phyloP scores from a whole-genome alignment of 2,329 filamentous ascomycete genomes.

The Rhinocladiella similis region DNA sequence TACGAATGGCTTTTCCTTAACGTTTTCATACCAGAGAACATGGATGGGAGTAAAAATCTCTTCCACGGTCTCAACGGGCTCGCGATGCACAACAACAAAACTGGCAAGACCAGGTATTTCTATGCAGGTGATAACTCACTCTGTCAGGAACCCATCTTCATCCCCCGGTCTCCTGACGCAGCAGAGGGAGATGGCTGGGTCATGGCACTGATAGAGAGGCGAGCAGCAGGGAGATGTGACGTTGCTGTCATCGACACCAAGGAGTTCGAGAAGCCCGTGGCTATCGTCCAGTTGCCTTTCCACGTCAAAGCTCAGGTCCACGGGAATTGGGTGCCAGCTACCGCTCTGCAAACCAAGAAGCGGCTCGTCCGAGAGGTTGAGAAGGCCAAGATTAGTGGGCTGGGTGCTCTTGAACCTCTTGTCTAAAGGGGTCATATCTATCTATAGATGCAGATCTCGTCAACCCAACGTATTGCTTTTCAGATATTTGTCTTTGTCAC shows the following conservation, averaged over 20 bases:
- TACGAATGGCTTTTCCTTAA: slow-evolving; percentile 9
- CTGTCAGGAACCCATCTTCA: slow-evolving; percentile 13
- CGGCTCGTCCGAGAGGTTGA: background rate
- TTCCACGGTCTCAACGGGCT: slow-evolving; percentile 12
- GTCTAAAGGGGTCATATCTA: too few species aligned
- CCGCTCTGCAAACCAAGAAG: background rate
- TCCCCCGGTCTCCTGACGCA: slow-evolving; percentile 2
- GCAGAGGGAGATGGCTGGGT: slow-evolving; percentile 16
- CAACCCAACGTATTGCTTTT: too few species aligned
- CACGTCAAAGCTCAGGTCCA: slow-evolving; percentile 34
- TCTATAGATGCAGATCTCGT: too few species aligned
- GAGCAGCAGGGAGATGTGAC: background rate
- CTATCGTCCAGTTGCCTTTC: slow-evolving; percentile 43
- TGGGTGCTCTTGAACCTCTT: background rate
- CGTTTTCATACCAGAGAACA: slow-evolving; percentile 5
- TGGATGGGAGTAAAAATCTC: background rate
- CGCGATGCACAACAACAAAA: slow-evolving; percentile 10
- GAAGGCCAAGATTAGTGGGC: background rate
- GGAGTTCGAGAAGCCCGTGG: slow-evolving; percentile 40
- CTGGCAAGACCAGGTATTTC: slow-evolving; percentile 5
- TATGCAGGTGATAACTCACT: slow-evolving; percentile 6
- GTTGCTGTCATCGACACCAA: slow-evolving; percentile 45
- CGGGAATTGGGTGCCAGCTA: slow-evolving; percentile 35
- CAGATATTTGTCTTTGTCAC: too few species aligned
- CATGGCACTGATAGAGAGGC: slow-evolving; percentile 5